phyloP scores from a whole-genome alignment of 179 eudicot genomes.

The Spinacia oleracea region DNA sequence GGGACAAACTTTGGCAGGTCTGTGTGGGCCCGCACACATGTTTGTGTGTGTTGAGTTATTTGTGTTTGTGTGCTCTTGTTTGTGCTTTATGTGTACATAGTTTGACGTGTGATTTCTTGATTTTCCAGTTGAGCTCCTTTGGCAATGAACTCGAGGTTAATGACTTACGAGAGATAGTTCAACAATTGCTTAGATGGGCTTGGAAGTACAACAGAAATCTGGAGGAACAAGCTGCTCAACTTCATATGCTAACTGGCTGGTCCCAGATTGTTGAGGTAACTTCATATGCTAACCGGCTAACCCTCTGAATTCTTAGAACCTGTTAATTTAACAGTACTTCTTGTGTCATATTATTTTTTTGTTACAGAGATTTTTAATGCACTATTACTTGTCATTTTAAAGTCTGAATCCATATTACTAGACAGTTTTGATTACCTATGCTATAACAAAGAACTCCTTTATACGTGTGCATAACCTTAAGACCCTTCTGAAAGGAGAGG shows the following conservation, averaged over 20 bases:
- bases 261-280: constrained; percentile 88
- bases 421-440: background rate
- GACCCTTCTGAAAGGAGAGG: background rate
- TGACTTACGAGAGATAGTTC: constrained; percentile 71
- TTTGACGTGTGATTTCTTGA: constrained; percentile 44
- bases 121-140: constrained; percentile 60
- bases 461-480: background rate
- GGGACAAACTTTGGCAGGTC: constrained; percentile 98
- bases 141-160: constrained; percentile 78
- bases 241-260: constrained; percentile 98
- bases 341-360: background rate
- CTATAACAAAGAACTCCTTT: background rate
- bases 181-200: constrained; percentile 88
- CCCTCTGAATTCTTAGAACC: background rate
- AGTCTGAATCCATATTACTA: background rate
- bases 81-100: constrained; percentile 7
- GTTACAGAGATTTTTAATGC: background rate
- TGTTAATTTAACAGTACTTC: background rate
- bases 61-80: background rate
- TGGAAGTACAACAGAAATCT: constrained; percentile 96
- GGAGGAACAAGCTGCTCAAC: constrained; percentile 99
- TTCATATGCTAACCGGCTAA: constrained; percentile 90
- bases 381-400: background rate
- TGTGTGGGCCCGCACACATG: background rate
- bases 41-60: too few relatives aligned